Conservation (phyloP, 139 green algal genomes). For the Picochlorum sp. region DNA sequence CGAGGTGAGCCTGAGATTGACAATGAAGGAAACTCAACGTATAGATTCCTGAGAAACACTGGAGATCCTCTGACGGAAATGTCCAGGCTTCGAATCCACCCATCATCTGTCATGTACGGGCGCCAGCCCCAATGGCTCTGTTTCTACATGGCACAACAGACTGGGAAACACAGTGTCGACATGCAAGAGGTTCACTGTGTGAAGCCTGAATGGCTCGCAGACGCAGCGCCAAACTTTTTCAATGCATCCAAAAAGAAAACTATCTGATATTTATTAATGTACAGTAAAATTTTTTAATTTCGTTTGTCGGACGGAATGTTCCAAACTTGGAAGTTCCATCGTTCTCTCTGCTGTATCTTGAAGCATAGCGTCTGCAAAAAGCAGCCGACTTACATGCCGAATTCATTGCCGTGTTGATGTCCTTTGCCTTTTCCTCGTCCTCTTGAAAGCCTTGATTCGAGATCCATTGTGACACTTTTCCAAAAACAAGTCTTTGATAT, state of each 20-base stretch:
- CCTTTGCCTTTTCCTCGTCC: no score
- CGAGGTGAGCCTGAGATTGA: constrained; percentile 41
- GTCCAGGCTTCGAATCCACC: constrained; percentile 47
- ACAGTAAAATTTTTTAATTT: no score
- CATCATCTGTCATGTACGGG: constrained; percentile 47
- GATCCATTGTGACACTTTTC: no score
- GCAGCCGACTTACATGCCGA: no score
- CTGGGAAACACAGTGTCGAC: constrained; percentile 66
- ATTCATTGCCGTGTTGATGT: no score
- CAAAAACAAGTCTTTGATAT: no score
- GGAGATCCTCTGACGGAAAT: constrained; percentile 37
- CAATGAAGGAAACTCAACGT: constrained; percentile 71
- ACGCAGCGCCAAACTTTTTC: constrained; percentile 97
- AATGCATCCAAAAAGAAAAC: constrained; percentile 2
- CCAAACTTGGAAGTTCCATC: no score
- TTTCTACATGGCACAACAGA: constrained; percentile 53
- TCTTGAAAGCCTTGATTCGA: no score
- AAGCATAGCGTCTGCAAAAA: no score
- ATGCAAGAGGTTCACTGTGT: constrained; percentile 95
- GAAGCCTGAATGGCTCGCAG: constrained; percentile 90
- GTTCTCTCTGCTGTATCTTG: no score
- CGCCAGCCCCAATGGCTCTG: constrained; percentile 43
- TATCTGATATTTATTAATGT: background rate
- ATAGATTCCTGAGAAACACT: constrained; percentile 79
- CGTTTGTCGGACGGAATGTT: no score